Base-by-base conservation (phyloP, 2,329 filamentous ascomycete genomes). In the Epichloe sp. region DNA sequence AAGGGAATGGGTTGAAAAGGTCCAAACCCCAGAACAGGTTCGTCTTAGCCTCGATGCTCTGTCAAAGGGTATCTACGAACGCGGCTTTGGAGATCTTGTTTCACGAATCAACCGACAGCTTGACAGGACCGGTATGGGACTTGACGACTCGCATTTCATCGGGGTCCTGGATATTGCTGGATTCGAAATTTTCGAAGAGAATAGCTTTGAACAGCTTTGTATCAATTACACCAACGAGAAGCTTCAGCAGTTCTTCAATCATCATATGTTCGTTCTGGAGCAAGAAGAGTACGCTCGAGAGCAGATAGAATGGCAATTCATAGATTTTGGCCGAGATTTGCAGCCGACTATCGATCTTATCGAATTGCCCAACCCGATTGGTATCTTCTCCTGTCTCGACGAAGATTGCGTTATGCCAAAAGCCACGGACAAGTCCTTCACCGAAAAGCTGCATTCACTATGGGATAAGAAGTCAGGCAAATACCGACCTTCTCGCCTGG, bases 181-280 rank as follows among this genome's bases (percentile, higher is more conserved):
- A 54, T 98, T 98, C 68, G 93, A 98, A 64, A 98, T 98, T 53
- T 98, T 98, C 60, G 90, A 98, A 59, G 80, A 88, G 62, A 98
- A 98, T 72, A 96, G 91, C 72, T 98, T 98, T 62, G 93, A 98
- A 66, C 93, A 98, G 67, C 78, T 98, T 5, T 98, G 93, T 73
- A 98, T 98, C 77, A 98, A 98, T 69, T 98, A 98, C 69, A 97
- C 94, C 55, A 98, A 98, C 69, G 93, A 98, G 68, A 98, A 96
- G 67, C 80, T 98, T 6, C 93, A 98, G 63, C 93, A 98, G 59
- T 98, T 98, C 68, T 98, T 98, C 78, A 98, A 98, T 62, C 93
- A 98, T 65, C 94, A 98, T 72, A 98, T 98, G 93, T 98, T 98
- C 63, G 93, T 98, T 10, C 75, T 98, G 7, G 93, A 98, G 65